Percentiles rank a stretch among this genome's conserved stretches.
phyloP scores from a whole-genome alignment of 345 rosid species.

The Odontarrhena argentea region DNA sequence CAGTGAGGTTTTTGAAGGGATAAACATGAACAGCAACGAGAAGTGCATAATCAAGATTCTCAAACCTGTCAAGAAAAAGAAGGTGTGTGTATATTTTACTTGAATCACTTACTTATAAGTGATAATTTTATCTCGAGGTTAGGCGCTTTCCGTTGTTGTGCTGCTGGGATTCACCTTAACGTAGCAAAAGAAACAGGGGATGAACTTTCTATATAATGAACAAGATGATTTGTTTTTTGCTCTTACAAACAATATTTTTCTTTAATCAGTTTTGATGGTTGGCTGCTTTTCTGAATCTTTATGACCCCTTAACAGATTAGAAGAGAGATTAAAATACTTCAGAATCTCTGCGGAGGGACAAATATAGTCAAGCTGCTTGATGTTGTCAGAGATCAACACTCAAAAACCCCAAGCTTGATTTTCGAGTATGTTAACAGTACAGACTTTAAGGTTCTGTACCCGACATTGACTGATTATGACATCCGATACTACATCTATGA shows the following conservation, averaged over 20 bases:
- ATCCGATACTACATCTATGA: slow-evolving; percentile 86
- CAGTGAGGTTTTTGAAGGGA: slow-evolving; percentile 87
- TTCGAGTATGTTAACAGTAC: slow-evolving; percentile 91
- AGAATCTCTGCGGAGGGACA: slow-evolving; percentile 84
- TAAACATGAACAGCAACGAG: slow-evolving; percentile 68
- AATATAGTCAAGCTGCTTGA: slow-evolving; percentile 79
- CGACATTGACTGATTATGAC: slow-evolving; percentile 87
- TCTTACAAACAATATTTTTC: neutral
- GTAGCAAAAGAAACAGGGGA: neutral
- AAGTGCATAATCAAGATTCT: slow-evolving; percentile 81
- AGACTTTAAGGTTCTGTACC: slow-evolving; percentile 79
- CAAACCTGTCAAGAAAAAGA: slow-evolving; percentile 92
- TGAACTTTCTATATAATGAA: slow-evolving; percentile 1
- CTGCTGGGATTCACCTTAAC: neutral
- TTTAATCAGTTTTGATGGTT: slow-evolving; percentile 1
- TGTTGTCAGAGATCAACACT: slow-evolving; percentile 82
- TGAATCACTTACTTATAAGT: neutral
- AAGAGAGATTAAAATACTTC: slow-evolving; percentile 85
- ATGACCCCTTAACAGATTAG: slow-evolving; percentile 55
- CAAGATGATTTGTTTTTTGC: neutral
- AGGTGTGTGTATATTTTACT: slow-evolving; percentile 45
- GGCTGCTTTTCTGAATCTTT: slow-evolving; percentile 12
- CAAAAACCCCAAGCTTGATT: slow-evolving; percentile 89
- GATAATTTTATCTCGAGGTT: neutral
- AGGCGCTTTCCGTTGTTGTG: neutral